phyloP scores from a whole-genome alignment of 2,329 filamentous ascomycete genomes.

The Colletotrichum spinosum region DNA sequence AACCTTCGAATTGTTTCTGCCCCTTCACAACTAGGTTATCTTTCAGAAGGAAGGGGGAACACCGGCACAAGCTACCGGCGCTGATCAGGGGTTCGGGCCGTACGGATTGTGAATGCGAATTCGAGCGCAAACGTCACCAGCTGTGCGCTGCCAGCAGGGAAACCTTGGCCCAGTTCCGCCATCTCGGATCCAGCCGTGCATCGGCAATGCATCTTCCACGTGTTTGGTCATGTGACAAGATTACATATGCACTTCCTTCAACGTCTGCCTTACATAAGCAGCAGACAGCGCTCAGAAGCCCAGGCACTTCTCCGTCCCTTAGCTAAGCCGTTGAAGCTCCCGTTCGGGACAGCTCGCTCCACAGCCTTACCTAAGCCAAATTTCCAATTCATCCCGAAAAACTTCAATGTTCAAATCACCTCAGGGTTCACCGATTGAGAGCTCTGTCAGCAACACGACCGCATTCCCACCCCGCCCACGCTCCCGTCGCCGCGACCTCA shows the following conservation, averaged over 20 bases:
- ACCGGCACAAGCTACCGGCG: not conserved
- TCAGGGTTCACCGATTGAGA: conserved; percentile 3
- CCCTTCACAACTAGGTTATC: not conserved
- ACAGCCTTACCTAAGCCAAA: conserved; percentile 30
- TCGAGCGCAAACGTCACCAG: conserved; percentile 29
- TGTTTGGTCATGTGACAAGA: not conserved
- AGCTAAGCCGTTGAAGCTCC: conserved; percentile 13
- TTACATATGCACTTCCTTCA: not conserved
- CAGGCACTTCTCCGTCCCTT: not conserved
- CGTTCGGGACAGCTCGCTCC: conserved; percentile 27
- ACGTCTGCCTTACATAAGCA: not conserved
- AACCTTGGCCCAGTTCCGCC: conserved; percentile 10
- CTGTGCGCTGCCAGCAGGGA: conserved; percentile 3
- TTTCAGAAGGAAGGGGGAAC: not conserved
- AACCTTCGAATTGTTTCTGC: not conserved
- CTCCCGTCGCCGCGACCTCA: conserved; percentile 1
- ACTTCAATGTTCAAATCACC: conserved; percentile 32
- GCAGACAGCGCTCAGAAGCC: not conserved
- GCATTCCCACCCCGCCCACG: not conserved
- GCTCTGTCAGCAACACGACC: conserved; percentile 17
- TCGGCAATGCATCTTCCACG: not conserved
- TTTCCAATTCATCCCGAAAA: conserved; percentile 29
- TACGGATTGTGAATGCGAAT: not conserved
- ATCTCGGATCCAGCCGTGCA: conserved; percentile 23
- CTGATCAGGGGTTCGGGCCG: conserved; percentile 12